Evolutionary conservation across 2,329 filamentous ascomycete species (phyloP).

Genomic region (Claviceps sp.): DNA sequence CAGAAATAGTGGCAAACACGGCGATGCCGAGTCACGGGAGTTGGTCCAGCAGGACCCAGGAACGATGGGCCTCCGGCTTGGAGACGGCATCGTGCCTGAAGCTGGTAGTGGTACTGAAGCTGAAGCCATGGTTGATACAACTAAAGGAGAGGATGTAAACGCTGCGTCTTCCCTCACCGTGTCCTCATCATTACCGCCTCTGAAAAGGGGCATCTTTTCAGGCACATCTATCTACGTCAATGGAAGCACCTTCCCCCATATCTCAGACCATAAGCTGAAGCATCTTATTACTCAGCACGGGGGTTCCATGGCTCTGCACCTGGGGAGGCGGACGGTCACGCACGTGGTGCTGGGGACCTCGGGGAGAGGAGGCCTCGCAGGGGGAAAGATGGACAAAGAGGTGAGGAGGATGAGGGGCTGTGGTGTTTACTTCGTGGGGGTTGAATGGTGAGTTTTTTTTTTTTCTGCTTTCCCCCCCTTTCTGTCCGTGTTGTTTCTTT

Average conservation of each 20-base stretch:
- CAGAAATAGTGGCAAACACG: too few relatives aligned
- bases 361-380: constrained; percentile 61
- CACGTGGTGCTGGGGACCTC: constrained; percentile 69
- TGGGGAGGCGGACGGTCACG: constrained; percentile 63
- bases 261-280: constrained; percentile 82
- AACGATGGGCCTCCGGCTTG: too few relatives aligned
- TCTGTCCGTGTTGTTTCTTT: constrained; percentile 2
- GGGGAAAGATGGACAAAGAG: constrained; percentile 70
- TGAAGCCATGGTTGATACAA: too few relatives aligned
- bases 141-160: too few relatives aligned
- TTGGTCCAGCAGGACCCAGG: too few relatives aligned
- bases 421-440: constrained; percentile 64
- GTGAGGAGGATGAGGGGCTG: constrained; percentile 53
- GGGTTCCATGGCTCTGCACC: constrained; percentile 53
- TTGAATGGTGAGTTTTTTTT: constrained; percentile 53
- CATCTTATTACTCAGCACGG: constrained; percentile 63
- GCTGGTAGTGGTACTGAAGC: too few relatives aligned
- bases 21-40: too few relatives aligned
- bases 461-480: constrained; percentile 5
- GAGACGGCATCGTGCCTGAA: too few relatives aligned
- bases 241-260: constrained; percentile 65
- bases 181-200: too few relatives aligned
- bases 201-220: constrained; percentile 42
- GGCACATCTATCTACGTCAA: constrained; percentile 73
- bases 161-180: too few relatives aligned